Conservation (phyloP, 177 flowering plant genomes). For the Vitis hybrid region DNA sequence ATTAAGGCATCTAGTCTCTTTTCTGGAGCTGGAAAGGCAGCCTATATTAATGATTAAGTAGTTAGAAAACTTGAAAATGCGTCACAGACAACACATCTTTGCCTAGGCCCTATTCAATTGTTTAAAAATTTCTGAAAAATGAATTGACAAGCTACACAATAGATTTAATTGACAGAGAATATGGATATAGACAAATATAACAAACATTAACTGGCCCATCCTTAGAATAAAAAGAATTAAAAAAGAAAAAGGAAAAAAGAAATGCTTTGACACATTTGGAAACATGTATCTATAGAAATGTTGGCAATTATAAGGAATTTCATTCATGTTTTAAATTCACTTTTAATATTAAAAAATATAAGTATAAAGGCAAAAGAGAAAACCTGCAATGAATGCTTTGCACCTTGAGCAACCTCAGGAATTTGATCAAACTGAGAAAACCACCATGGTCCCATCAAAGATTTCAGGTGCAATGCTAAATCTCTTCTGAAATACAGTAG, state of each 20-base stretch:
- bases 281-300: not conserved
- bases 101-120: not conserved
- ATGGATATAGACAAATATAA: too few relatives aligned
- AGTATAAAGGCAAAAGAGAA: not conserved
- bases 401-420: conserved; percentile 87
- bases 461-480: conserved; percentile 86
- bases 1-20: conserved; percentile 86
- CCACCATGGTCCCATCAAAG: conserved; percentile 99
- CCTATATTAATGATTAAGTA: conserved; percentile 38
- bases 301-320: not conserved
- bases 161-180: not conserved
- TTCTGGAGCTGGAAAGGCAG: conserved; percentile 86
- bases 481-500: conserved; percentile 55
- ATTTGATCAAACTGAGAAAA: conserved; percentile 91
- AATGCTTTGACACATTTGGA: too few relatives aligned
- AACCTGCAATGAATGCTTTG: conserved; percentile 88
- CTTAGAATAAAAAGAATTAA: too few relatives aligned
- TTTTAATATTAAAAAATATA: not conserved
- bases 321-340: not conserved
- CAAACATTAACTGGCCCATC: too few relatives aligned
- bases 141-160: not conserved
- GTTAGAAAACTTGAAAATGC: too few relatives aligned
- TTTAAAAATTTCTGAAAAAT: not conserved
- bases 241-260: too few relatives aligned
- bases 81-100: not conserved